A percentile compares a stretch with the other conserved stretches of the same genome.
phyloP scores from a whole-genome alignment of 805 yeast genomes.

The Yamadazyma laniorum region DNA sequence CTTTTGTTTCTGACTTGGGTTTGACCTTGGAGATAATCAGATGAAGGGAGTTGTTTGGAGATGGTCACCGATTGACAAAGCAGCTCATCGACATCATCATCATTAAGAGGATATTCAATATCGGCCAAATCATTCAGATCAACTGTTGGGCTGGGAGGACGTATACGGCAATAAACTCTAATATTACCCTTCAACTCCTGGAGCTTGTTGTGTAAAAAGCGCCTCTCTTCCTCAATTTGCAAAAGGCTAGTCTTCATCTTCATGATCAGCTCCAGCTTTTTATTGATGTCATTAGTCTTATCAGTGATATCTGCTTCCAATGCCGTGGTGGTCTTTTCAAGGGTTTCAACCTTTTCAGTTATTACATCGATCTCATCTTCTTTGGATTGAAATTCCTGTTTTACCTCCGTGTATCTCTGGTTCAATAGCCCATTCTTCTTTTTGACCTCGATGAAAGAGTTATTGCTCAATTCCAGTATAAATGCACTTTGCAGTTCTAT shows the following conservation, averaged over 20 bases:
- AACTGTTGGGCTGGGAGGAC: constrained; percentile 45
- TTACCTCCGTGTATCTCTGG: neutral
- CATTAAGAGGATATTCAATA: constrained; percentile 20
- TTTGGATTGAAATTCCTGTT: neutral
- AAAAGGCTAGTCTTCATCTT: constrained; percentile 34
- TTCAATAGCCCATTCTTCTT: neutral
- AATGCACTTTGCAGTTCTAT: neutral
- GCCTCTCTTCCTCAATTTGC: constrained; percentile 53
- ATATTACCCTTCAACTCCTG: constrained; percentile 92
- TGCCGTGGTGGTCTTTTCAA: constrained; percentile 5
- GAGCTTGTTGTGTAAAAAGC: constrained; percentile 66
- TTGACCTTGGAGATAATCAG: constrained; percentile 7
- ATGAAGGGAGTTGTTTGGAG: constrained; percentile 16
- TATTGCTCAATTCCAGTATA: neutral
- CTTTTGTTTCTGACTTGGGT: constrained; percentile 1
- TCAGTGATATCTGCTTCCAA: constrained; percentile 49
- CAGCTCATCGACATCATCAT: constrained; percentile 25
- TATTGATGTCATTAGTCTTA: constrained; percentile 9
- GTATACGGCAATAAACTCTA: constrained; percentile 81
- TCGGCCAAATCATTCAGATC: neutral
- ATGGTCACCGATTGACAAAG: constrained; percentile 35
- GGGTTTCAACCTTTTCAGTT: constrained; percentile 1
- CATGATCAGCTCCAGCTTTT: constrained; percentile 5
- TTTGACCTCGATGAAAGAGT: constrained; percentile 25
- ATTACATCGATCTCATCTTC: constrained; percentile 7